Base-by-base conservation (phyloP, 129 eudicot genomes). In the Deinandra increscens region DNA sequence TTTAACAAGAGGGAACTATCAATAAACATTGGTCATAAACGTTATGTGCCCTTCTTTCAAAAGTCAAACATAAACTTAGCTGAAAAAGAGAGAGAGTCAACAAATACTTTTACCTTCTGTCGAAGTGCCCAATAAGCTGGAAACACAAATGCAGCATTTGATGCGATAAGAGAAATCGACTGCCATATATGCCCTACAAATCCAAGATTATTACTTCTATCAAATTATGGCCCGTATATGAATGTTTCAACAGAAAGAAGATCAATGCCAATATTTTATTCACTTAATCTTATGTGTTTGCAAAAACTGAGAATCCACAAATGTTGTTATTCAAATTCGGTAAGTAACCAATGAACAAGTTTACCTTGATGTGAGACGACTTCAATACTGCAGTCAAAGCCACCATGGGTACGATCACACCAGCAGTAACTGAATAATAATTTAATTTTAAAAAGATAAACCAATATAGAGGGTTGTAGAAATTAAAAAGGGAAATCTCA, bases 61-160 rank as follows among this genome's bases (percentile, higher is more conserved):
- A 36, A 73, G 38, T 34, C 69, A 72, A 46, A 20, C 60, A 13
- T 34, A 45, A 44, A 41, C 62, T 69, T 37, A 51, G 36, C n/a
- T 14, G 9, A 9, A 19, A 55, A 56, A 43, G 19, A 10, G 46
- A 22, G 33, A 3, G 48, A 53, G 48, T 44, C 45, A 73, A 15
- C 4, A 51, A 9, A 11, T 5, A 60, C 58, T 13, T 41, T 71
- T 78, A 85, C 99, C 88, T 82, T 85, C 54, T 85, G 79, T 6
- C 97, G 95, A 34, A 94, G 97, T 43, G 97, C 83, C 95, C 91
- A 83, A 74, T 87, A 89, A 64, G 99, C 97, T 34, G 99, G 99
- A 69, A 94, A 88, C 18, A 89, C 70, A 13, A 93, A 93, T 49
- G 99, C 99, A 78, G 84, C 93, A 83, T 94, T 94, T 45, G 99